Conservation (phyloP, 345 rosid genomes). For the Eucalyptus erythrocorys region DNA sequence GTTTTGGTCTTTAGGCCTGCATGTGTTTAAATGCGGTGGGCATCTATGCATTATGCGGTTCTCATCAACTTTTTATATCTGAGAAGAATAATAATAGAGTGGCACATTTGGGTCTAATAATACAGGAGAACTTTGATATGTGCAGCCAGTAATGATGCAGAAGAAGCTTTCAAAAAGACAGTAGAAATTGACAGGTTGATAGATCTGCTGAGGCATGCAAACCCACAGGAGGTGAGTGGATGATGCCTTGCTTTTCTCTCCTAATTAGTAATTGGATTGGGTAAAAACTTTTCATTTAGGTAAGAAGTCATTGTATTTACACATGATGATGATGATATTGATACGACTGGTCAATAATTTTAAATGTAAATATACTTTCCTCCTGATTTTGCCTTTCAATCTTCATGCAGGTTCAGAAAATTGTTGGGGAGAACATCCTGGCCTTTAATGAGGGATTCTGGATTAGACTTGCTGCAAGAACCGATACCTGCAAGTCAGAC, state of each 20-base stretch:
- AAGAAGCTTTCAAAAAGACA: conserved; percentile 85
- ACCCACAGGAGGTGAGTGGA: conserved; percentile 49
- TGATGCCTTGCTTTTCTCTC: not conserved
- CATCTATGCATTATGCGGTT: not conserved
- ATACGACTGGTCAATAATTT: not conserved
- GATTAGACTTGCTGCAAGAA: conserved; percentile 85
- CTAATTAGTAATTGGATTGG: not conserved
- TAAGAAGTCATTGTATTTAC: not conserved
- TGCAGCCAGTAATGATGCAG: conserved; percentile 78
- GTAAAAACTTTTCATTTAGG: not conserved
- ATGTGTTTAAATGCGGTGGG: not conserved
- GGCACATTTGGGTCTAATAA: conserved; percentile 40
- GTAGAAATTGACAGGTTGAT: conserved; percentile 77
- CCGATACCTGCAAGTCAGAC: conserved; percentile 76
- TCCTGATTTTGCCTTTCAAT: not conserved
- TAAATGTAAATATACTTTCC: not conserved
- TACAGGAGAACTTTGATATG: conserved; percentile 84
- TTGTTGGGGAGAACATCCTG: conserved; percentile 76
- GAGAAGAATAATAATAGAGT: not conserved
- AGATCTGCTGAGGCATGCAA: conserved; percentile 65
- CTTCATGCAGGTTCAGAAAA: conserved; percentile 61
- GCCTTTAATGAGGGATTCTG: conserved; percentile 80
- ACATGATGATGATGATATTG: not conserved
- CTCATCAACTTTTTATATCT: not conserved
- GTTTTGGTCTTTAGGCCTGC: not conserved